Base-by-base conservation (phyloP, 1,284 basidiomycete genomes). In the Puccinia brachypodii region DNA sequence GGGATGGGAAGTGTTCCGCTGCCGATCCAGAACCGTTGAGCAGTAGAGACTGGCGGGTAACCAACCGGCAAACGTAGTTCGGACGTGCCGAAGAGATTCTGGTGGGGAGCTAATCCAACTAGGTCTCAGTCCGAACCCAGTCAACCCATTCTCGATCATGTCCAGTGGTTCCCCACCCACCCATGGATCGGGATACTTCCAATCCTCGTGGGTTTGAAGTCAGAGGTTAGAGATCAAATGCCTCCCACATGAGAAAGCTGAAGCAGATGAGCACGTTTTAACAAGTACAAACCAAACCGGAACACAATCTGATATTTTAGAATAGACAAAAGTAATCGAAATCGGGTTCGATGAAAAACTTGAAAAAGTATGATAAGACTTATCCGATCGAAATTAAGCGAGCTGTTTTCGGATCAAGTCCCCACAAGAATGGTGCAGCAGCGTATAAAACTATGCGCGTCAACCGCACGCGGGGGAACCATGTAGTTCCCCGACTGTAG, bases 61-160 rank as follows among this genome's bases (percentile, higher is more conserved):
- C 33, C 50, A 56, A 36, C 3, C 64, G 64, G 64, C 33, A 42
- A 40, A 33, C 64, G 40, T 36, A 25, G 14, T 66, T 19, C 40
- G 64, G 64, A 66, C 40, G 22, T 66, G 22, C 40, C 64, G 33
- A 36, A 1, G 64, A 66, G 64, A 66, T 66, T 36, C 40, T 22
- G 64, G 40, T 66, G 64, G 64, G 64, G 33, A 66, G 38, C 6
- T 42, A n/a, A 3, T 31, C n/a, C 14, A 40, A 19, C 33, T 7
- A 66, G n/a, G 16, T 7, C 64, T 22, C 64, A 40, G 38, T 19
- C 64, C 64, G 36, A 66, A 66, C 40, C 36, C 64, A 40, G 2
- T 66, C 64, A 66, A 66, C 40, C 64, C 64, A 40, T 66, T 25
- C 33, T 40, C 64, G 40, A 42, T 66, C 64, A 38, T 66, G 25